Evolutionary conservation across 371 early-diverging fungal genomes (phyloP).

Genomic region (Catenaria anguillulae): DNA sequence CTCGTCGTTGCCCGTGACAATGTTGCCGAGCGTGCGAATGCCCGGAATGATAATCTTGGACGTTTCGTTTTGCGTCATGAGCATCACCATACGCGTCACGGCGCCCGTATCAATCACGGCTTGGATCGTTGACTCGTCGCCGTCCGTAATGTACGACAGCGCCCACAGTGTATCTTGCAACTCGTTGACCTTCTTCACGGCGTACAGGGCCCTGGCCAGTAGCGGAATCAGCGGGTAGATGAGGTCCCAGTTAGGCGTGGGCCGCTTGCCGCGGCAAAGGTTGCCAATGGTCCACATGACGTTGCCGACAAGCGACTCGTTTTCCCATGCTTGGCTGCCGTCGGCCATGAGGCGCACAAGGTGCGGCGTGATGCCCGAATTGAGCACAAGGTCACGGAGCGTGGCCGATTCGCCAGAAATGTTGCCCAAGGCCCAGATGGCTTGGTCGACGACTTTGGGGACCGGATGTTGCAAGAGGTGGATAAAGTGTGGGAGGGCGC

Average conservation of each 20-base stretch:
- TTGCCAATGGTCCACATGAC: conserved; percentile 94
- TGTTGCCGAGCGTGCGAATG: conserved; percentile 51
- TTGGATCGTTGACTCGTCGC: conserved; percentile 33
- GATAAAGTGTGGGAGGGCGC: conserved; percentile 89
- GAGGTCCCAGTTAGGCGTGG: neutral
- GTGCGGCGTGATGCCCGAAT: conserved; percentile 41
- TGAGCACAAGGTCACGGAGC: conserved; percentile 35
- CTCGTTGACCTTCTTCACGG: conserved; percentile 20
- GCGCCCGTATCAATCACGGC: conserved; percentile 30
- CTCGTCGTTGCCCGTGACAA: conserved; percentile 44
- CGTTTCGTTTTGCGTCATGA: conserved; percentile 1
- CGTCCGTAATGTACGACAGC: conserved; percentile 46
- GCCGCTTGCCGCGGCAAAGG: conserved; percentile 32
- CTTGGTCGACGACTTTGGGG: conserved; percentile 92
- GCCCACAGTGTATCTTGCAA: conserved; percentile 56
- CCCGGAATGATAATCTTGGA: conserved; percentile 25
- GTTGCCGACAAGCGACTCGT: conserved; percentile 89
- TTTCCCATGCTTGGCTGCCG: conserved; percentile 29
- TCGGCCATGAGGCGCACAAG: conserved; percentile 38
- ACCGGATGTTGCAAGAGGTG: conserved; percentile 69
- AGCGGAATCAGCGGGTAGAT: neutral
- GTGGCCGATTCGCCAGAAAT: conserved; percentile 48
- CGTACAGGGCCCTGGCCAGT: neutral
- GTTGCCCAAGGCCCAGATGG: conserved; percentile 57
- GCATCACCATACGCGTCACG: conserved; percentile 21